Conservation (phyloP, 2,329 filamentous ascomycete species). For the Fusarium chuoi region DNA sequence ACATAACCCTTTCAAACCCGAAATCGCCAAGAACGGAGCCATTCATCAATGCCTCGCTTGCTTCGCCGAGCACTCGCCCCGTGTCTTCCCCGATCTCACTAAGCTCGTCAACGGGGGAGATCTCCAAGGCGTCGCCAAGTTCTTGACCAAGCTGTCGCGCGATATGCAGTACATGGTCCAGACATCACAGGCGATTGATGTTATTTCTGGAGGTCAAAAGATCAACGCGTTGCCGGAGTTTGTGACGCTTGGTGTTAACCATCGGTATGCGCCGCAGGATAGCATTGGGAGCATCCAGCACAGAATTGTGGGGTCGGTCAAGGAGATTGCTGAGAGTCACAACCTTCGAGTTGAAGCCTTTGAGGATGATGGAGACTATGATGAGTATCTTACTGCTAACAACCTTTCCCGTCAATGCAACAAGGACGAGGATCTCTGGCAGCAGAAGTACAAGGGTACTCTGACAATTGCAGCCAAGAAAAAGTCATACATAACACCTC, state of each 20-base stretch:
- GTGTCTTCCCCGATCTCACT: constrained; percentile 55
- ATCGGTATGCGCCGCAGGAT: constrained; percentile 47
- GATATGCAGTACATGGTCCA: constrained; percentile 62
- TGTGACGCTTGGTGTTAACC: constrained; percentile 67
- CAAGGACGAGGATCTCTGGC: not conserved
- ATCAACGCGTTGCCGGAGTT: constrained; percentile 73
- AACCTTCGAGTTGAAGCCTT: constrained; percentile 2
- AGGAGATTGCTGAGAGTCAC: not conserved
- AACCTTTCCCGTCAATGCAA: not conserved
- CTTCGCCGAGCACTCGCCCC: constrained; percentile 63
- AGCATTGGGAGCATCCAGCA: constrained; percentile 2
- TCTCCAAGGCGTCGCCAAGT: constrained; percentile 40
- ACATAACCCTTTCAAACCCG: constrained; percentile 61
- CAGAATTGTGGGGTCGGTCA: not conserved
- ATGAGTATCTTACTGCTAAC: not conserved
- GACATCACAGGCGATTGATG: constrained; percentile 68
- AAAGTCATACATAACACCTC: not conserved
- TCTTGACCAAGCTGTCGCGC: constrained; percentile 30
- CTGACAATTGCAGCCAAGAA: not conserved
- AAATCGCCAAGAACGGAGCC: constrained; percentile 58
- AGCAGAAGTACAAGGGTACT: not conserved
- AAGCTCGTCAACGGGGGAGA: constrained; percentile 44
- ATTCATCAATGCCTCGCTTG: constrained; percentile 65
- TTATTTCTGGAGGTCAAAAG: constrained; percentile 70
- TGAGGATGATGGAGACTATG: constrained; percentile 9